phyloP scores from a whole-genome alignment of 2,329 filamentous ascomycete genomes.

The Trichoderma gracile region DNA sequence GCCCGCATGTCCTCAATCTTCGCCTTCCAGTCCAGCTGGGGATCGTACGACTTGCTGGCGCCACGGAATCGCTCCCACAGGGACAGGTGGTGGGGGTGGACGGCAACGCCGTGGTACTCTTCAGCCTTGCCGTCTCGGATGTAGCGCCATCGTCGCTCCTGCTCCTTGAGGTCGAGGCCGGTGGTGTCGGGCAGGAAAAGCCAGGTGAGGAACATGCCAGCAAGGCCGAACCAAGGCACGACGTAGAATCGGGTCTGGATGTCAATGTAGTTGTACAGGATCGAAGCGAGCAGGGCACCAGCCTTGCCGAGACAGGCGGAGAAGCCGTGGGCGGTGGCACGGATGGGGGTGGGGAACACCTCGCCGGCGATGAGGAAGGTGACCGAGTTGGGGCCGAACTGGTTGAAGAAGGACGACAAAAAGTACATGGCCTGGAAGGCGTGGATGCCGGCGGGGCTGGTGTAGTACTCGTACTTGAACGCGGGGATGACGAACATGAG shows the following conservation, averaged over 20 bases:
- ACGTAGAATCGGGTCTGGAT: slow-evolving; percentile 84
- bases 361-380: slow-evolving; percentile 96
- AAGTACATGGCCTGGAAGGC: slow-evolving; percentile 99
- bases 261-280: slow-evolving; percentile 94
- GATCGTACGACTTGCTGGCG: slow-evolving; percentile 78
- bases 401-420: slow-evolving; percentile 97
- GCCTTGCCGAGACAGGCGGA: slow-evolving; percentile 89
- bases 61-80: slow-evolving; percentile 83
- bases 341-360: slow-evolving; percentile 92
- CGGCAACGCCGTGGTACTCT: slow-evolving; percentile 91
- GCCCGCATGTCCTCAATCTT: slow-evolving; percentile 79
- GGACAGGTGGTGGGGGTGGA: slow-evolving; percentile 85
- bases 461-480: slow-evolving; percentile 87
- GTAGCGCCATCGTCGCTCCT: slow-evolving; percentile 89
- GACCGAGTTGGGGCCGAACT: slow-evolving; percentile 94
- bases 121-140: slow-evolving; percentile 74
- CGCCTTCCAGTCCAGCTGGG: slow-evolving; percentile 76
- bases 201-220: slow-evolving; percentile 77
- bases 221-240: slow-evolving; percentile 93
- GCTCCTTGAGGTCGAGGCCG: slow-evolving; percentile 93
- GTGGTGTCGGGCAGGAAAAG: slow-evolving; percentile 96
- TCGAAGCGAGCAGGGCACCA: slow-evolving; percentile 80
- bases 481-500: slow-evolving; percentile 89
- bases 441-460: slow-evolving; percentile 67
- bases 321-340: slow-evolving; percentile 91